Conservation (phyloP, 2,329 filamentous ascomycete genomes). For the Beauveria brongniartii region DNA sequence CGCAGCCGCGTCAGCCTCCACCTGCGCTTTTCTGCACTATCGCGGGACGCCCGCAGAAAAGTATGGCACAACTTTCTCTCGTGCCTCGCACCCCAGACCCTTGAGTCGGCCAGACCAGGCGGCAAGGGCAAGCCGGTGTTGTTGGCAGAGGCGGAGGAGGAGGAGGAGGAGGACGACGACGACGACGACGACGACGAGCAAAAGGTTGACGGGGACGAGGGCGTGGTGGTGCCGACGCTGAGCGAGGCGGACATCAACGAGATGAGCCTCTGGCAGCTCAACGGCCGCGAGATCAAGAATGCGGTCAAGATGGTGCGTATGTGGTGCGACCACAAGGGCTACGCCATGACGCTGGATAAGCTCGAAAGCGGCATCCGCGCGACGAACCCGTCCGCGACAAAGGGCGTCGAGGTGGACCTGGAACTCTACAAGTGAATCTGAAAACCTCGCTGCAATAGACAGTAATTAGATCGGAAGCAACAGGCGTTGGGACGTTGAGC, state of each 20-base stretch:
- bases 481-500: background rate
- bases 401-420: conserved; percentile 20
- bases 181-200: background rate
- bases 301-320: conserved; percentile 36
- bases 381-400: conserved; percentile 34
- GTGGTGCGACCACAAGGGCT: conserved; percentile 37
- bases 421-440: background rate
- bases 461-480: background rate
- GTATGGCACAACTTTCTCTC: conserved; percentile 41
- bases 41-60: conserved; percentile 26
- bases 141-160: background rate
- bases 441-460: background rate
- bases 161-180: background rate
- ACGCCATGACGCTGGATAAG: conserved; percentile 31
- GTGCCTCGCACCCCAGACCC: conserved; percentile 20
- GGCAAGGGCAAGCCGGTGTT: background rate
- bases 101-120: background rate
- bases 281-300: conserved; percentile 40
- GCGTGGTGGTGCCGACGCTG: conserved; percentile 9
- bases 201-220: background rate
- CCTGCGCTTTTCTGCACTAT: conserved; percentile 35
- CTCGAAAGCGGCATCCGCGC: conserved; percentile 38
- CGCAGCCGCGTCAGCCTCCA: conserved; percentile 39
- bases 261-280: conserved; percentile 33
- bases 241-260: conserved; percentile 29